A percentile compares a stretch with the other conserved stretches of the same genome.
These are phyloP conservation scores for Cytidiella melzeri DNA, from an alignment of 768 basidiomycete species.

Conservation along the genomic window DNA sequence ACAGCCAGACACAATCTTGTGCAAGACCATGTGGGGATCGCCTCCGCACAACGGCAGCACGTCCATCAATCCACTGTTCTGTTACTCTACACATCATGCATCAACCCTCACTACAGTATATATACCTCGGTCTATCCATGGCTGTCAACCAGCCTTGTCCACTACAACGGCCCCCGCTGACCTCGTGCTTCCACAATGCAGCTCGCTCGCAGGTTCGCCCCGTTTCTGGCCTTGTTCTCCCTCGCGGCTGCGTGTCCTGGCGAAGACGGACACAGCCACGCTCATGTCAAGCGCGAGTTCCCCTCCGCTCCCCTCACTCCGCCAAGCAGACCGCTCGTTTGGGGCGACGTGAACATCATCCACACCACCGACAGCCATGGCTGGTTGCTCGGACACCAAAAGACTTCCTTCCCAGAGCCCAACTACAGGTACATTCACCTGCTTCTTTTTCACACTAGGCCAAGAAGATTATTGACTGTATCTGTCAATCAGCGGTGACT, in stretches of 20 bases:
- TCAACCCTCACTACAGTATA: neutral
- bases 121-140: neutral
- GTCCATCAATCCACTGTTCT: no score
- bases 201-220: constrained; percentile 10
- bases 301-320: constrained; percentile 39
- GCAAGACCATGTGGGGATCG: no score
- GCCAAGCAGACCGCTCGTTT: constrained; percentile 64
- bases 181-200: no score
- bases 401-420: constrained; percentile 64
- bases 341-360: constrained; percentile 88
- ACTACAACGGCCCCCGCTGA: no score
- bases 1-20: no score
- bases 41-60: no score
- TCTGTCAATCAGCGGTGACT: constrained; percentile 37
- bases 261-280: constrained; percentile 28
- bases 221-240: constrained; percentile 8
- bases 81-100: neutral
- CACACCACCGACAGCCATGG: constrained; percentile 83
- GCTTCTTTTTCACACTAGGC: neutral
- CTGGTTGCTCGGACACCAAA: constrained; percentile 82
- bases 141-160: neutral
- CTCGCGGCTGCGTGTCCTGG: constrained; percentile 20
- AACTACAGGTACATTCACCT: constrained; percentile 49
- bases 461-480: neutral
- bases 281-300: constrained; percentile 30